phyloP scores from a whole-genome alignment of 306 rosid species.

The Lathyrus tuberosus region DNA sequence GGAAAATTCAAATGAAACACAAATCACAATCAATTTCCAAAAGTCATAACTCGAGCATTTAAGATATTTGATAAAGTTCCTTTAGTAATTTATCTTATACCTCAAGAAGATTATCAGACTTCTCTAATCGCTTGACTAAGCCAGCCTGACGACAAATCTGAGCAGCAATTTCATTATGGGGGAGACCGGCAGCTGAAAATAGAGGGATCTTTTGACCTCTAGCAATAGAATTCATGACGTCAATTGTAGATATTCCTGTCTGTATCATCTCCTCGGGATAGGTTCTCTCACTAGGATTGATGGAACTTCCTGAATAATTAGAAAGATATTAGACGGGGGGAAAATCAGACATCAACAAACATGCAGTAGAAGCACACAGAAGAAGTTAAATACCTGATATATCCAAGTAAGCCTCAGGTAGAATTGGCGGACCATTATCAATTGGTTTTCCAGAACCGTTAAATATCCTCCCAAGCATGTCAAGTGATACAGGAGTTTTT shows the following conservation, averaged over 20 bases:
- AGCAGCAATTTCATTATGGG: slow-evolving; percentile 99
- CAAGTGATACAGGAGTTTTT: slow-evolving; percentile 97
- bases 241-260: slow-evolving; percentile 98
- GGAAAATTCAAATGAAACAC: slow-evolving; percentile 18
- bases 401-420: slow-evolving; percentile 99
- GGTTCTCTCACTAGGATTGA: slow-evolving; percentile 99
- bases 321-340: slow-evolving; percentile 15
- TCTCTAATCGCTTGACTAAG: slow-evolving; percentile 94
- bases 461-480: slow-evolving; percentile 98
- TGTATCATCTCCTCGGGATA: slow-evolving; percentile 99
- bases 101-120: slow-evolving; percentile 89
- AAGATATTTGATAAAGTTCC: slow-evolving; percentile 26
- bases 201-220: slow-evolving; percentile 99
- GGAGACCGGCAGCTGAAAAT: slow-evolving; percentile 99
- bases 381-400: slow-evolving; percentile 67
- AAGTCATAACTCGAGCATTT: slow-evolving; percentile 18
- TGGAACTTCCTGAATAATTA: slow-evolving; percentile 82
- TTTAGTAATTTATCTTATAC: slow-evolving; percentile 44
- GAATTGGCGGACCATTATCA: slow-evolving; percentile 97
- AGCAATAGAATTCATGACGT: slow-evolving; percentile 99
- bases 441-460: slow-evolving; percentile 99
- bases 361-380: slow-evolving; percentile 12
- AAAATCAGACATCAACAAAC: slow-evolving; percentile 20
- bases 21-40: slow-evolving; percentile 4
- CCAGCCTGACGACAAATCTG: slow-evolving; percentile 99